A percentile compares a stretch with the other conserved stretches of the same genome.
These are phyloP conservation scores for Hordeum pubiflorum DNA, from an alignment of 202 grass and related monocot genomes.

Conservation along the genomic window DNA sequence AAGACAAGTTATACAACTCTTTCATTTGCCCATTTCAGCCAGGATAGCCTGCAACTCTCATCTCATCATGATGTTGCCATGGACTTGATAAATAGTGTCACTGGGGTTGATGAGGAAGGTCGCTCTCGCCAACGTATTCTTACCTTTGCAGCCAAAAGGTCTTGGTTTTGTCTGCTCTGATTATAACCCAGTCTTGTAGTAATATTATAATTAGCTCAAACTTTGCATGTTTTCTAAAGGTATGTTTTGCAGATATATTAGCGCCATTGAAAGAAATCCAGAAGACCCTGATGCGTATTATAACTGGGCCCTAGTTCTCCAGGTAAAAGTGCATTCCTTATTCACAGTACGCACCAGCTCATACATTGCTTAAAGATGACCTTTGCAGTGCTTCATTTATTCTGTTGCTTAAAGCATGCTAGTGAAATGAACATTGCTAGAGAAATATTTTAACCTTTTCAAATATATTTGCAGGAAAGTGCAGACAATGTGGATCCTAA, in stretches of 20 bases:
- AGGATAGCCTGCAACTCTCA: slow-evolving; percentile 35
- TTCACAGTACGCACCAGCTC: not conserved
- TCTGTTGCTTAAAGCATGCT: not conserved
- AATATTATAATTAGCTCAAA: not conserved
- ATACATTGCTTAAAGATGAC: not conserved
- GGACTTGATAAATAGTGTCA: slow-evolving; percentile 79
- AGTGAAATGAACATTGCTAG: not conserved
- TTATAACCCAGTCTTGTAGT: not conserved
- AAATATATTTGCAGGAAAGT: slow-evolving; percentile 53
- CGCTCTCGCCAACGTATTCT: slow-evolving; percentile 74
- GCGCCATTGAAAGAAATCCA: slow-evolving; percentile 74
- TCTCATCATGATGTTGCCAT: slow-evolving; percentile 63
- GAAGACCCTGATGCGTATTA: slow-evolving; percentile 82
- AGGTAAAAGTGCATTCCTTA: slow-evolving; percentile 35
- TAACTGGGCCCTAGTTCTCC: slow-evolving; percentile 78
- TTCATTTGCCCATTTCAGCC: slow-evolving; percentile 40
- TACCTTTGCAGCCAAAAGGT: slow-evolving; percentile 80
- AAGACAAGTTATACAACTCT: not conserved
- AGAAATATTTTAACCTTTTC: not conserved
- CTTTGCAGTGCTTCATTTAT: not conserved
- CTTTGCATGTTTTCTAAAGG: not conserved
- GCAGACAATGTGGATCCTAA: slow-evolving; percentile 63
- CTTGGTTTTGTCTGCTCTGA: slow-evolving; percentile 5
- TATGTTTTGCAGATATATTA: slow-evolving; percentile 56
- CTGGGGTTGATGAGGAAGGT: slow-evolving; percentile 77